Conservation (phyloP, 306 rosid genomes). For the Lotus japonicus region DNA sequence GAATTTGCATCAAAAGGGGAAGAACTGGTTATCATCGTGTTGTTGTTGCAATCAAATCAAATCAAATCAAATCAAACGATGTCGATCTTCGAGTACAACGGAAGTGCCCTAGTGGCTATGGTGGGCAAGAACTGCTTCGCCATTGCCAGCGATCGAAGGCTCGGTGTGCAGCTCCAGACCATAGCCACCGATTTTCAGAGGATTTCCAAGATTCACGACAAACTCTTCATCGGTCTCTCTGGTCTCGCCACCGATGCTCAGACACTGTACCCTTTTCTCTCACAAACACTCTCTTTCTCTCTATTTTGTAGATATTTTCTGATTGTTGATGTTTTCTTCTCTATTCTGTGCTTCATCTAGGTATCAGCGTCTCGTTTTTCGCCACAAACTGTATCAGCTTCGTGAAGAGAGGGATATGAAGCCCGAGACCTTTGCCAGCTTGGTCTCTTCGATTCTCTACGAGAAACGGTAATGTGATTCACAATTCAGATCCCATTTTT, state of each 20-base stretch:
- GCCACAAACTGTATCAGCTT: constrained; percentile 85
- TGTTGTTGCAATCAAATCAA: not conserved
- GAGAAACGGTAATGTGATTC: constrained; percentile 63
- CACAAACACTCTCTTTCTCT: not conserved
- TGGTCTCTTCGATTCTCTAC: constrained; percentile 74
- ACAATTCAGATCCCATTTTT: not conserved
- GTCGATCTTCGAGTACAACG: constrained; percentile 96
- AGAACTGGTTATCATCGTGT: no score
- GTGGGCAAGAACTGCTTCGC: constrained; percentile 99
- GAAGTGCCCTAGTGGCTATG: constrained; percentile 91
- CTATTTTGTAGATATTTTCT: not conserved
- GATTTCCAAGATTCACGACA: constrained; percentile 66
- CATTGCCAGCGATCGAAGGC: constrained; percentile 92
- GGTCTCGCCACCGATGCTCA: constrained; percentile 98
- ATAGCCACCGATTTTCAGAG: constrained; percentile 93
- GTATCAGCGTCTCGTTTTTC: constrained; percentile 74
- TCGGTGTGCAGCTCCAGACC: constrained; percentile 96
- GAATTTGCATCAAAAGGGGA: not conserved
- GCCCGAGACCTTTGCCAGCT: constrained; percentile 89
- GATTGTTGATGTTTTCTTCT: not conserved
- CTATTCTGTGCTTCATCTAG: constrained; percentile 11
- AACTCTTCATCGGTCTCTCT: constrained; percentile 78
- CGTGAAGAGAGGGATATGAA: constrained; percentile 93
- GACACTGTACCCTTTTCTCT: constrained; percentile 45
- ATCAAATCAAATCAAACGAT: constrained; percentile 2